Base-by-base conservation (phyloP, 306 rosid species). In the Lupinus albus region DNA sequence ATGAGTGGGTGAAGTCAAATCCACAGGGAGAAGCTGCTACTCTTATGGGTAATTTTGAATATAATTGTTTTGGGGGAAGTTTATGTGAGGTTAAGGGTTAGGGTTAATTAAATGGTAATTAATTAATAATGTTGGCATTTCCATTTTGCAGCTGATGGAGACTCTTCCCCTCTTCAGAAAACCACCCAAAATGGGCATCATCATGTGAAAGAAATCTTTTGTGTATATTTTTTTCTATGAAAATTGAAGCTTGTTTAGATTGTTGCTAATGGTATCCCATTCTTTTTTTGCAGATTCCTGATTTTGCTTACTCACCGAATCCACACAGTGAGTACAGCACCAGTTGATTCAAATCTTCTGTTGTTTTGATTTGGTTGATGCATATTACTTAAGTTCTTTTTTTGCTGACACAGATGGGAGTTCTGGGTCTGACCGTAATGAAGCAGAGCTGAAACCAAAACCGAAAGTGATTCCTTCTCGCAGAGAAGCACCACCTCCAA, bases 271-370 rank as follows among this genome's bases (percentile, higher is more conserved):
- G 44, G 78, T 78, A 52, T 64, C 83, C 70, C 55, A 36, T 76
- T 75, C 66, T 14, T 72, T 14, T 72, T 71, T 70, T 61, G 71
- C 68, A 94, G 99, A 92, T 94, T 87, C 99, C 96, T 69, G 99
- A 94, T 86, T 94, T 90, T 82, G 99, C 88, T 0, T 85, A 85
- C 88, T 94, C 99, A 60, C 99, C 97, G 44, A 94, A 94, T 87
- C 96, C 89, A 65, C 97, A 88, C 78, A 90, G 99, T 93, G 80
- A 88, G 96, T 78, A 58, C 77, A 64, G 81, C 73, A 84, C 80
- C 82, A 5, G 83, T 80, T 83, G 30, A 25, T 25, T 85, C 85
- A 70, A 73, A 65, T 75, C 57, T 76, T 70, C 42, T 25, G 39
- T 52, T 58, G 66, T 11, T 63, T 48, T 50, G 39, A 61, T 30